Base-by-base conservation (phyloP, 495 filamentous ascomycete species). In the Xylaria palmicola region DNA sequence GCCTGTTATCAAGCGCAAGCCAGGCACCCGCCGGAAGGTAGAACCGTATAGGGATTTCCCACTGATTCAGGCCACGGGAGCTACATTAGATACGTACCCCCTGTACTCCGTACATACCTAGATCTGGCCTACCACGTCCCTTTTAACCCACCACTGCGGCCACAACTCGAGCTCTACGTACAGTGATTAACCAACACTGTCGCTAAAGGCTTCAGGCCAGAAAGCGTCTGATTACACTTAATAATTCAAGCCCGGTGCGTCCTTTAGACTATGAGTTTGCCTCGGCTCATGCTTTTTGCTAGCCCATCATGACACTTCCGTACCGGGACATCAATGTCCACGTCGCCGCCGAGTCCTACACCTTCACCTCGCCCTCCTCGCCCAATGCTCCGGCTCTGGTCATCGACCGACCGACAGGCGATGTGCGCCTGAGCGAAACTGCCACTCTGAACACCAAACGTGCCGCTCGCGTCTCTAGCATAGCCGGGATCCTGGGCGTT, bases 301-400 rank as follows among this genome's bases (percentile, higher is more conserved):
- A 8, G 50, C 49, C 56, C 71, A 71, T 60, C 66, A 80, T 80
- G 78, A 76, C 86, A 41, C 83, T 93, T 62, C 94, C 94, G 7
- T 98, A 92, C 74, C 84, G 93, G 67, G 94, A 98, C 81, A 92
- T 98, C 80, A 98, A 97, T 73, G 84, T 98, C 75, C 91, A 96
- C 70, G 87, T 90, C 43, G 93, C 94, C 1, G 76, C 89, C 56
- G 91, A 93, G 58, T 87, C 93, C 69, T 98, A 98, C 82, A 91
- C 92, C 65, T 98, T 98, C 76, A 90, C 90, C 20, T 98, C 94
- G 2, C 95, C 94, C 9, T 98, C 95, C 4, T 92, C 91, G 12
- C 93, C 92, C 60, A 85, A 89, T 72, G 86, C 92, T 29, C 91
- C 91, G 9, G 89, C 92, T 10, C 83, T 98, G 15, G 87, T 95